phyloP scores from a whole-genome alignment of 306 rosid species.

The Gleditsia sinensis region DNA sequence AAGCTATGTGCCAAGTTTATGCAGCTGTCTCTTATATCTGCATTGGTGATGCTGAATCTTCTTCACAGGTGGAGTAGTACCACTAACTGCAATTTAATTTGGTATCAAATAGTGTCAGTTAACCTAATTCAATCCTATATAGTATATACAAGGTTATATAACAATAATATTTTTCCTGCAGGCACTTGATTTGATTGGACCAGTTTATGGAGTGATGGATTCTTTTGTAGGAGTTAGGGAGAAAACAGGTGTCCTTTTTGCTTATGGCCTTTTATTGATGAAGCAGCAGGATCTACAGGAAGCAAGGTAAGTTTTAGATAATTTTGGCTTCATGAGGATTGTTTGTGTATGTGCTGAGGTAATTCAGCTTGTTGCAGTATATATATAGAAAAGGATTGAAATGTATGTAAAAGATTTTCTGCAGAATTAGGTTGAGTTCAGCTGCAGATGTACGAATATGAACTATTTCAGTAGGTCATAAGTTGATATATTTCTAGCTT shows the following conservation, averaged over 20 bases:
- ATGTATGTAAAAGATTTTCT: background rate
- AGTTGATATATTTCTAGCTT: conserved; percentile 13
- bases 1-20: conserved; percentile 88
- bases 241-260: conserved; percentile 91
- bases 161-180: conserved; percentile 48
- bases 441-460: conserved; percentile 3
- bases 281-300: conserved; percentile 96
- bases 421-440: conserved; percentile 17
- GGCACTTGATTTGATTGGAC: conserved; percentile 96
- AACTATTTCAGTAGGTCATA: background rate
- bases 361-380: background rate
- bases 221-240: conserved; percentile 98
- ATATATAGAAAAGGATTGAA: background rate
- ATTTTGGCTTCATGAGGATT: conserved; percentile 14
- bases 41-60: conserved; percentile 97
- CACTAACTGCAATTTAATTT: conserved; percentile 18
- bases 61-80: conserved; percentile 66
- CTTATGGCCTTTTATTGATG: conserved; percentile 89
- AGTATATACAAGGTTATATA: conserved; percentile 29
- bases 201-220: conserved; percentile 88
- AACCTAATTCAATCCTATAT: conserved; percentile 2
- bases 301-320: conserved; percentile 65
- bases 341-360: background rate
- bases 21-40: conserved; percentile 95
- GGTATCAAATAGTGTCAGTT: conserved; percentile 8